phyloP scores from a whole-genome alignment of 2,329 filamentous ascomycete genomes.

The Arthrobotrys musiformis region DNA sequence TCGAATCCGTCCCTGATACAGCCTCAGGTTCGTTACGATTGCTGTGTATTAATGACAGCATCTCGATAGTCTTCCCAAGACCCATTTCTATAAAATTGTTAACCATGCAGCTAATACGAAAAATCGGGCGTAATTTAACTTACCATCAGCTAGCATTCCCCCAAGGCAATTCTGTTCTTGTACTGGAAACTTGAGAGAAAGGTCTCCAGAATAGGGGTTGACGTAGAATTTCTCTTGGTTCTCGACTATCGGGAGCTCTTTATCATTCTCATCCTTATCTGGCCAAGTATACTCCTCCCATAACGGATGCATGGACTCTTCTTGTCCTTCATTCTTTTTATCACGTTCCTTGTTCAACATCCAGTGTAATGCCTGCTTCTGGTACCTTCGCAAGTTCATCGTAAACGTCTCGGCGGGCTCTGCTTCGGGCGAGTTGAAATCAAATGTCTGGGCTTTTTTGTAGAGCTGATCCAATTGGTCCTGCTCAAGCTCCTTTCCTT shows the following conservation, averaged over 20 bases:
- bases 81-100: conserved; percentile 77
- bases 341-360: conserved; percentile 90
- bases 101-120: conserved; percentile 24
- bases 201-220: conserved; percentile 94
- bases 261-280: conserved; percentile 83
- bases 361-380: conserved; percentile 95
- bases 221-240: conserved; percentile 84
- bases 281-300: conserved; percentile 98
- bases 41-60: conserved; percentile 91
- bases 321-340: conserved; percentile 72
- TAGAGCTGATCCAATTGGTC: conserved; percentile 94
- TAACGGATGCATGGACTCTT: conserved; percentile 90
- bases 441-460: conserved; percentile 94
- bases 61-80: conserved; percentile 96
- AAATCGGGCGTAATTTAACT: neutral
- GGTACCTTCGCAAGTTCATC: conserved; percentile 87
- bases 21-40: conserved; percentile 67
- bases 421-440: conserved; percentile 88
- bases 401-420: conserved; percentile 84
- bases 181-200: conserved; percentile 88
- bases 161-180: conserved; percentile 96
- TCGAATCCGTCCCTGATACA: conserved; percentile 49
- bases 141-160: conserved; percentile 84
- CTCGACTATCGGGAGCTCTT: conserved; percentile 73
- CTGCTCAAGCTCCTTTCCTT: conserved; percentile 90